These are phyloP conservation scores for Dendrostoma leiphaemia DNA, from an alignment of 2,329 filamentous ascomycete genomes.

Conservation along the genomic window DNA sequence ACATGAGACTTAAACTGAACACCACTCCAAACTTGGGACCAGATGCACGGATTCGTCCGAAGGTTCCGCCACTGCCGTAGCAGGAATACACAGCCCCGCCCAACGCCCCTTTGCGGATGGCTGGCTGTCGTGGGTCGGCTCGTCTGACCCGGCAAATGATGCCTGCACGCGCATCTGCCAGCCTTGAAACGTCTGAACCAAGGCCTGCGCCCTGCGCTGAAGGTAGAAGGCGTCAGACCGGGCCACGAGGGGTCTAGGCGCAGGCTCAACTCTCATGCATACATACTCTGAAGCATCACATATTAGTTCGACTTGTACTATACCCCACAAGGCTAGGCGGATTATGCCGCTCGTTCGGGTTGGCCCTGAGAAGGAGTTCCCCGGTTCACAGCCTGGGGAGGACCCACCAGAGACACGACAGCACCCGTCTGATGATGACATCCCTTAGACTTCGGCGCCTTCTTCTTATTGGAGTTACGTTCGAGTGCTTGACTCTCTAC, in stretches of 20 bases:
- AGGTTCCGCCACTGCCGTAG: not conserved
- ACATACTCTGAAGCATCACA: conserved; percentile 4
- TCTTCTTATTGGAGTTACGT: too few species aligned
- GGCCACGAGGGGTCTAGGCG: not conserved
- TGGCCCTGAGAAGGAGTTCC: not conserved
- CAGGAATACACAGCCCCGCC: not conserved
- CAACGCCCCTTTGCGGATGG: not conserved
- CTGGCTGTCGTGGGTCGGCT: too few species aligned
- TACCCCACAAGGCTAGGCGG: conserved; percentile 1
- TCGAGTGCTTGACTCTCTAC: too few species aligned
- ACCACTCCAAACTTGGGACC: not conserved
- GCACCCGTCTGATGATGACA: not conserved
- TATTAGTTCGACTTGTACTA: not conserved
- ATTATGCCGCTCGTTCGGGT: not conserved
- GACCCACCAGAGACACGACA: not conserved
- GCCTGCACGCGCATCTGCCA: not conserved
- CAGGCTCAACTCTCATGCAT: not conserved
- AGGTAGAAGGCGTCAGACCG: not conserved
- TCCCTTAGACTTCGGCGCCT: not conserved
- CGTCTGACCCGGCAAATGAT: not conserved
- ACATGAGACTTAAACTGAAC: not conserved
- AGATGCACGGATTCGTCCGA: not conserved
- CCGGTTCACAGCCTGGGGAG: not conserved
- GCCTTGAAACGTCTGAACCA: not conserved
- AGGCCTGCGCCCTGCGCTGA: not conserved